Evolutionary conservation across 192 early-diverging fungal genomes (phyloP).

Genomic region (Coemansia sp.): DNA sequence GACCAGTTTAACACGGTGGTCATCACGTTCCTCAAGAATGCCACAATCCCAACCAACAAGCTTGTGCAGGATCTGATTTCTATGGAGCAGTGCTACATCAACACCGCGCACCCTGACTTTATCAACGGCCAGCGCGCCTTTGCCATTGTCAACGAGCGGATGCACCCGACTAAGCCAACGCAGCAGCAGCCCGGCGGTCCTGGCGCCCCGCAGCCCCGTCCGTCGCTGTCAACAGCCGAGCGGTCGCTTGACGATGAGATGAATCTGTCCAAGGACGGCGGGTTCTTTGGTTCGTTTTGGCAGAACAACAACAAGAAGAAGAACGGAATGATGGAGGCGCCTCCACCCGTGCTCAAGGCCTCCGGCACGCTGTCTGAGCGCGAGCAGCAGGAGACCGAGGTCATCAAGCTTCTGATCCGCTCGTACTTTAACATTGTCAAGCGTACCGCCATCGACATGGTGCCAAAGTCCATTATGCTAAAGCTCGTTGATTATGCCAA

Average conservation of each 20-base stretch:
- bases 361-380: constrained; percentile 94
- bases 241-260: constrained; percentile 61
- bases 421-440: constrained; percentile 99
- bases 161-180: constrained; percentile 68
- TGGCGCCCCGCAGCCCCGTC: constrained; percentile 12
- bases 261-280: constrained; percentile 62
- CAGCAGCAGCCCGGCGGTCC: constrained; percentile 14
- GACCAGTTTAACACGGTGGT: constrained; percentile 94
- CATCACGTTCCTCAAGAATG: constrained; percentile 91
- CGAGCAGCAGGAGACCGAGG: constrained; percentile 97
- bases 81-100: constrained; percentile 96
- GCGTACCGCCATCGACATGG: constrained; percentile 93
- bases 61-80: constrained; percentile 88
- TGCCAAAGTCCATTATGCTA: constrained; percentile 99
- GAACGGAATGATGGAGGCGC: constrained; percentile 67
- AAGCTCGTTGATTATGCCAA: constrained; percentile 89
- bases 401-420: constrained; percentile 95
- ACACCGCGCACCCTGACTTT: constrained; percentile 99
- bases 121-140: constrained; percentile 95
- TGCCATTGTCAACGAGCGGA: constrained; percentile 84
- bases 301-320: constrained; percentile 80
- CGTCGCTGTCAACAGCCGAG: constrained; percentile 41
- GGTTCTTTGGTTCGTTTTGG: constrained; percentile 99
- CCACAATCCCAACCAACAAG: constrained; percentile 89
- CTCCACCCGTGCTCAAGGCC: constrained; percentile 79